phyloP scores from a whole-genome alignment of 805 yeast genomes.

The Candida koratica region DNA sequence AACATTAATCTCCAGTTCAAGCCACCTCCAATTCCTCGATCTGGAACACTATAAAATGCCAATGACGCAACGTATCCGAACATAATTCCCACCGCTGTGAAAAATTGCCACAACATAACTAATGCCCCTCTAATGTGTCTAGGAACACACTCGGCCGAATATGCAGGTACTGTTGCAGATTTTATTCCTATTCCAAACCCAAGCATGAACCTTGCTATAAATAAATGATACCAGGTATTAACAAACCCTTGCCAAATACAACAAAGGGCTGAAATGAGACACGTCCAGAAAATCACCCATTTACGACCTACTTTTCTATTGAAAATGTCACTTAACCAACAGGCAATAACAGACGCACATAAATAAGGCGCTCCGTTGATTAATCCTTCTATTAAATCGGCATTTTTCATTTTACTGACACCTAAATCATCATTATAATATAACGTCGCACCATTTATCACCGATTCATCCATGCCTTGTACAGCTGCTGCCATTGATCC shows the following conservation, averaged over 20 bases:
- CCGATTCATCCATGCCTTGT: conserved; percentile 76
- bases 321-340: conserved; percentile 57
- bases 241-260: conserved; percentile 69
- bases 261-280: conserved; percentile 53
- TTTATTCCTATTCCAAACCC: conserved; percentile 68
- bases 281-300: conserved; percentile 57
- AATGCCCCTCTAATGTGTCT: conserved; percentile 58
- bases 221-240: conserved; percentile 56
- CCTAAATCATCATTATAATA: conserved; percentile 56
- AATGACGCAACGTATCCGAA: conserved; percentile 59
- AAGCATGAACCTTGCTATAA: conserved; percentile 54
- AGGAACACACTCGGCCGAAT: conserved; percentile 61
- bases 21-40: conserved; percentile 42
- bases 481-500: conserved; percentile 69
- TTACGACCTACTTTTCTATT: conserved; percentile 55
- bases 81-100: conserved; percentile 72
- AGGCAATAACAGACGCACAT: conserved; percentile 51
- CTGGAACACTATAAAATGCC: conserved; percentile 54
- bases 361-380: conserved; percentile 65
- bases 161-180: conserved; percentile 66
- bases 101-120: conserved; percentile 70
- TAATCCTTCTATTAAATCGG: conserved; percentile 57
- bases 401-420: conserved; percentile 36
- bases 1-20: conserved; percentile 61
- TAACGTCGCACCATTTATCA: conserved; percentile 62